These are phyloP conservation scores for Vaccinium corymbosum DNA, from an alignment of 148 eudicot genomes.

Conservation along the genomic window DNA sequence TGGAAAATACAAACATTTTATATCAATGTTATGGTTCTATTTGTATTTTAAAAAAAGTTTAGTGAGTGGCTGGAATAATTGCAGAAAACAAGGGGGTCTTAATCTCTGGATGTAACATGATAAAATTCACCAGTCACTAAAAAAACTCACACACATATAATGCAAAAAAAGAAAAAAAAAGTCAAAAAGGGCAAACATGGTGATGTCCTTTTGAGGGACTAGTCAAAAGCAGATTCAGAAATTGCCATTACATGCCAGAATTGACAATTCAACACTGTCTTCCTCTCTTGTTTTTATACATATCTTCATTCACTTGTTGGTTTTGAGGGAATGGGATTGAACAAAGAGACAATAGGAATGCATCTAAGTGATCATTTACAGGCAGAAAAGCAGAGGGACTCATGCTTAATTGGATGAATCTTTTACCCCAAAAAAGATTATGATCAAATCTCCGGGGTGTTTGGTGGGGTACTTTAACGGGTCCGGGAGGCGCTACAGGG, in stretches of 20 bases:
- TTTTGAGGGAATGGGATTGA: neutral
- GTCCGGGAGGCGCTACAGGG: too few species aligned
- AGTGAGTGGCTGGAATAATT: conserved; percentile 2
- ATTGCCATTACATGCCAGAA: neutral
- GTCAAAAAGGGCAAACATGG: neutral
- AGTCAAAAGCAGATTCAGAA: conserved; percentile 6
- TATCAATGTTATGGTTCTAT: neutral
- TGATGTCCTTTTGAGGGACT: neutral
- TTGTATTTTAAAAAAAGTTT: conserved; percentile 4
- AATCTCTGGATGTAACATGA: neutral
- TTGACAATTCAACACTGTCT: neutral
- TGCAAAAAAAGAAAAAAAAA: neutral
- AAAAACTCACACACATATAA: neutral
- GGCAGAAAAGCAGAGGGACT: neutral
- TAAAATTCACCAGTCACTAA: neutral
- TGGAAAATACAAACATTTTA: neutral
- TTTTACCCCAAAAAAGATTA: too few species aligned
- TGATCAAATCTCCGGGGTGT: too few species aligned
- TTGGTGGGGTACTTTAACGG: too few species aligned
- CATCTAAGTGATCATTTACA: too few species aligned
- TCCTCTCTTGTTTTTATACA: neutral
- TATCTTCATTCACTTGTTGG: neutral
- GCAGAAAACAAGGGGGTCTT: conserved; percentile 13
- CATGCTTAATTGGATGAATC: too few species aligned
- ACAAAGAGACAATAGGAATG: neutral